Evolutionary conservation across 2,329 filamentous ascomycete genomes (phyloP), one percentile per base, ranked within the genome.

Genomic region (Epicoccum sorghinum): DNA sequence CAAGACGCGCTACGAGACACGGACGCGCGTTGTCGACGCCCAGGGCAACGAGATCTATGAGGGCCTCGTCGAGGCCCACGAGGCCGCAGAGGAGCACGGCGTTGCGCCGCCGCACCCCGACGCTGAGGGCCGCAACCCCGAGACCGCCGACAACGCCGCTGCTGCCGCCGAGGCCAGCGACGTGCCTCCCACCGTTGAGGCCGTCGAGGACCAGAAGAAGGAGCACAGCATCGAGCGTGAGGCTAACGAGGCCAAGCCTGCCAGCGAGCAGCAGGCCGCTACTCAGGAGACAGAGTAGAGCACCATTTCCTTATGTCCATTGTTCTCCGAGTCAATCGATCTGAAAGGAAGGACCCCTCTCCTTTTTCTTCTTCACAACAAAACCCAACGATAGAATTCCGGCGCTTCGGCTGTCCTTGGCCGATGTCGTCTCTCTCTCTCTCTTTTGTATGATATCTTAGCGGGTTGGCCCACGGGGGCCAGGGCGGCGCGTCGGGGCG

Each of bases 1-100:
- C 79, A 88, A 96, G 79, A 98, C 95, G 10, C 89, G 89, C 63
- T 97, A 97, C 73, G 93, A 98, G 81, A 97, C 93, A n/a, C 85
- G 90, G 61, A 97, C 92, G 7, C 88, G 91, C 53, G 77, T 98
- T 51, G 82, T 96, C 36, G 91, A 96, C 74, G 85, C 84, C 47
- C 75, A 86, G 38, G 95, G 93, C 55, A 91, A 93, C 62, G 90
- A 96, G 70, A 77, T 96, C n/a, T 72, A 75, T 47, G 77, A 80
- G 50, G 77, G 72, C 18, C 64, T 79, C 22, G 72, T 76, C 6
- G 73, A 73, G 13, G 66, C 68, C 10, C 68, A 68, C 35, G 71
- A 65, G n/a, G 65, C 56, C 4, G 65, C 63, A 3, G 69, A 71
- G 39, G 66, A 64, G 29, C 55, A 61, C 18, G 72, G 71, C 22